Evolutionary conservation across 2,329 filamentous ascomycete species (phyloP), one percentile per base, ranked within the genome.

Genomic region (Aspergillus aculeatus): DNA sequence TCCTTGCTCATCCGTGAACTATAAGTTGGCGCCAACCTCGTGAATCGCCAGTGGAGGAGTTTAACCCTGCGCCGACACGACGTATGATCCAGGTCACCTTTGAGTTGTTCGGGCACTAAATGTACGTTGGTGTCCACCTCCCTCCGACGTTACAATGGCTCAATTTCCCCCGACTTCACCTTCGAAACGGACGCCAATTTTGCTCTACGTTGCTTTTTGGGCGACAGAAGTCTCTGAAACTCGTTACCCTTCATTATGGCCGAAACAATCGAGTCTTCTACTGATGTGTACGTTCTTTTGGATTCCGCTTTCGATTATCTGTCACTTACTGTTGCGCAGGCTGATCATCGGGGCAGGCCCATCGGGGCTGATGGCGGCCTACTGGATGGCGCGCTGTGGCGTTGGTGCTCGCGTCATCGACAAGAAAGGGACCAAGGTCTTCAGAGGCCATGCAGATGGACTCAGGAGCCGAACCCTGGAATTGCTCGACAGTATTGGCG

Each of bases 401-500:
- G 77, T 84, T 60, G 78, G 77, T 10, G 77, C 80, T 9, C 73
- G 80, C 23, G 80, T 84, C 31, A 68, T 84, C 21, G 79, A 81
- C 62, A 80, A 80, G 58, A 69, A 77, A 60, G 72, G 70, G 2
- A 75, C 70, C 2, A 78, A 78, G 64, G 64, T 73, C 48, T 62
- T 66, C 44, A 58, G 63, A 23, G 68, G 70, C 23, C 69, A 71
- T 56, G 66, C 66, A 7, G 60, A 66, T 57, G 58, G 61, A 7
- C 49, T 64, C 41, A 57, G 61, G 29, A 57, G 59, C 23, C 59
- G 61, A 29, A 65, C 64, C 21, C 44, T 62, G n/a, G 64, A 67
- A 72, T 88, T 91, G 12, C 84, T 91, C 57, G 86, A 91, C 66
- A 86, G 84, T 59, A 87, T 91, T 65, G 87, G 86, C 1, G 84